These are phyloP conservation scores for Mortierella sp. DNA, from an alignment of 371 early-diverging fungal genomes.

Conservation along the genomic window DNA sequence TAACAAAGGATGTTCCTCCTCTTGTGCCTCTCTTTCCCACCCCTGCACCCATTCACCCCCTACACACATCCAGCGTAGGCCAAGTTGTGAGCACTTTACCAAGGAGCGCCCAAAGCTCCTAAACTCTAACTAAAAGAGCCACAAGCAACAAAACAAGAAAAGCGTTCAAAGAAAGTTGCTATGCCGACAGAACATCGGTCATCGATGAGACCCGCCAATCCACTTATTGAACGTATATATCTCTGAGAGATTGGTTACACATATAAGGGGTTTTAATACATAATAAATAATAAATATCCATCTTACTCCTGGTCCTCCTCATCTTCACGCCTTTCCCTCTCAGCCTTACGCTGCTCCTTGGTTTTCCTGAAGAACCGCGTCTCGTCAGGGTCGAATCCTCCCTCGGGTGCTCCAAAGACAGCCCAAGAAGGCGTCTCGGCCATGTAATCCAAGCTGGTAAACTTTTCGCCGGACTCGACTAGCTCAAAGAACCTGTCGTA, in stretches of 20 bases:
- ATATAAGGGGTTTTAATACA: not conserved
- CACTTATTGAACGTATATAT: not conserved
- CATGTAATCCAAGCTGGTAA: constrained; percentile 80
- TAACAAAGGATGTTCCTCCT: not conserved
- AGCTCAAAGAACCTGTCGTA: constrained; percentile 82
- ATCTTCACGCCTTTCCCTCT: constrained; percentile 39
- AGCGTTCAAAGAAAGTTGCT: not conserved
- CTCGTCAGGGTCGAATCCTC: constrained; percentile 86
- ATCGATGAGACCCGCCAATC: not conserved
- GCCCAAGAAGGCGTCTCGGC: constrained; percentile 86
- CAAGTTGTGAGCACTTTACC: too few relatives aligned
- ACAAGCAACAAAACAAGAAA: not conserved
- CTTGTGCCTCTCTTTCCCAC: not conserved
- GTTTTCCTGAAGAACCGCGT: constrained; percentile 78
- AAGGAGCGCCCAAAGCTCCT: not conserved
- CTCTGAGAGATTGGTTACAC: not conserved
- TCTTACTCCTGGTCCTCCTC: constrained; percentile 21
- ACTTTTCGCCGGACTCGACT: constrained; percentile 73
- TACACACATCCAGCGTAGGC: too few relatives aligned
- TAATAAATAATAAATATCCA: not conserved
- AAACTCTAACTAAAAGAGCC: not conserved
- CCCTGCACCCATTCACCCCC: not conserved
- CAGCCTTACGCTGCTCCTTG: constrained; percentile 57
- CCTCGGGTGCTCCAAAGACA: constrained; percentile 78
- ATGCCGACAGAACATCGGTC: constrained; percentile 2